Base-by-base conservation (phyloP, 768 basidiomycete genomes). In the Daedaleopsis nitida region DNA sequence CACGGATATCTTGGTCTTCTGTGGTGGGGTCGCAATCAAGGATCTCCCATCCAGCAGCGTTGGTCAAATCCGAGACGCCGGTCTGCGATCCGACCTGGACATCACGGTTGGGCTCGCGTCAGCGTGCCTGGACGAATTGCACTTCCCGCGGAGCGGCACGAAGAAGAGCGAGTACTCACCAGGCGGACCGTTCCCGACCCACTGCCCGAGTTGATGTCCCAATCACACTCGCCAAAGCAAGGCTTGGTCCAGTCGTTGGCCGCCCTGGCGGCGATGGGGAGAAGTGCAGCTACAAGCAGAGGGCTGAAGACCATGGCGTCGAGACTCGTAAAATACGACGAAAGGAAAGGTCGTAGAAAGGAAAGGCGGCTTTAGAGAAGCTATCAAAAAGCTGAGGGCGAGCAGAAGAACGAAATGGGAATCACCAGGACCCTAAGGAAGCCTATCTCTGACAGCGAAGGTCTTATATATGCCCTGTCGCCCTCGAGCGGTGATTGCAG, bases 41-140 rank as follows among this genome's bases (percentile, higher is more conserved):
- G 42, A 84, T 82, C 35, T 76, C 73, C 83, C 83, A 85, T 24
- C 83, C 84, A 21, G 79, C 83, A 5, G 81, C 80, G 9, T 65
- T 17, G 3, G 78, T 80, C 52, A 80, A 74, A 57, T 80, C 78
- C 1, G 75, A 71, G 49, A 78, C 73, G 2, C 71, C 66, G 39
- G 45, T 59, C 16, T 62, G 55, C 21, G 65, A 53, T 13, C 68
- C 68, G 10, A 52, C 11, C 70, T 69, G 43, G 9, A 21, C 39
- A 17, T 42, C 39, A 10, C 39, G 10, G 2, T 42, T 2, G 39
- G 2, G 39, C 3, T 42, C 39, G 27, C 39, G 39, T 42, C 39
- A 42, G 39, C 39, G 17, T 42, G 17, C 39, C 39, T 13, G 39
- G 39, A 42, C 39, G 39, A 3, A 17, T 42, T 11, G 27, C 27